A percentile compares a stretch with the other conserved stretches of the same genome.
phyloP scores from a whole-genome alignment of 2,329 filamentous ascomycete species.

The Biscogniauxia marginata region DNA sequence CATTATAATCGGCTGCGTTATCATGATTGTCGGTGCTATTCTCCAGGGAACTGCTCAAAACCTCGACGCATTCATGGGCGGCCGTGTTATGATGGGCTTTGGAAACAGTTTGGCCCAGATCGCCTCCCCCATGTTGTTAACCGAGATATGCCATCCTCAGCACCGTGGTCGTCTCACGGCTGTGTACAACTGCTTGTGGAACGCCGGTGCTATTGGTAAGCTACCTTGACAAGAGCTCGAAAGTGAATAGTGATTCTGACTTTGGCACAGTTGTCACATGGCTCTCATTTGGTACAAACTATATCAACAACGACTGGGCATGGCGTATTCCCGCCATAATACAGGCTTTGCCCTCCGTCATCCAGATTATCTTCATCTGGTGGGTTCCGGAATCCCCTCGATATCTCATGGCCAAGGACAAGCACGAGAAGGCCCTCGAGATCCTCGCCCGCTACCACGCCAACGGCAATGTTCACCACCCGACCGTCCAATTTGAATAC shows the following conservation, averaged over 20 bases:
- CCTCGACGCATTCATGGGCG: slow-evolving; percentile 49
- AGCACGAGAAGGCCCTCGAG: slow-evolving; percentile 52
- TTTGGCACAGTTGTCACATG: slow-evolving; percentile 41
- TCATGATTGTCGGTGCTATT: slow-evolving; percentile 54
- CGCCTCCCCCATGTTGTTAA: slow-evolving; percentile 50
- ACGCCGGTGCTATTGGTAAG: slow-evolving; percentile 35
- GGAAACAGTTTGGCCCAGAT: slow-evolving; percentile 53
- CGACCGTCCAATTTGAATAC: slow-evolving; percentile 58
- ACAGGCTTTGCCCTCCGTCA: slow-evolving; percentile 45
- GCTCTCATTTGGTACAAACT: slow-evolving; percentile 48
- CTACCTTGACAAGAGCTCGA: neutral
- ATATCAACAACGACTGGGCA: slow-evolving; percentile 47
- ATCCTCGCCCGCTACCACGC: slow-evolving; percentile 58
- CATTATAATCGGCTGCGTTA: slow-evolving; percentile 49
- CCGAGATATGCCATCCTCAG: slow-evolving; percentile 54
- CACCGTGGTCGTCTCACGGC: slow-evolving; percentile 52
- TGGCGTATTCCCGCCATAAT: slow-evolving; percentile 50
- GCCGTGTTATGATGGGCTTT: slow-evolving; percentile 57
- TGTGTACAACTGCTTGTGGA: slow-evolving; percentile 56
- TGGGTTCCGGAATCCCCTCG: slow-evolving; percentile 34
- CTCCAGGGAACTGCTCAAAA: slow-evolving; percentile 53
- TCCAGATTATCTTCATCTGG: slow-evolving; percentile 51
- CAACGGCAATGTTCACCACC: slow-evolving; percentile 49
- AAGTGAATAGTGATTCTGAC: slow-evolving; percentile 10
- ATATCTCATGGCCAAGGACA: slow-evolving; percentile 51